These are phyloP conservation scores for Rhodotorula kratochvilovae DNA, from an alignment of 768 basidiomycete species.

Conservation along the genomic window DNA sequence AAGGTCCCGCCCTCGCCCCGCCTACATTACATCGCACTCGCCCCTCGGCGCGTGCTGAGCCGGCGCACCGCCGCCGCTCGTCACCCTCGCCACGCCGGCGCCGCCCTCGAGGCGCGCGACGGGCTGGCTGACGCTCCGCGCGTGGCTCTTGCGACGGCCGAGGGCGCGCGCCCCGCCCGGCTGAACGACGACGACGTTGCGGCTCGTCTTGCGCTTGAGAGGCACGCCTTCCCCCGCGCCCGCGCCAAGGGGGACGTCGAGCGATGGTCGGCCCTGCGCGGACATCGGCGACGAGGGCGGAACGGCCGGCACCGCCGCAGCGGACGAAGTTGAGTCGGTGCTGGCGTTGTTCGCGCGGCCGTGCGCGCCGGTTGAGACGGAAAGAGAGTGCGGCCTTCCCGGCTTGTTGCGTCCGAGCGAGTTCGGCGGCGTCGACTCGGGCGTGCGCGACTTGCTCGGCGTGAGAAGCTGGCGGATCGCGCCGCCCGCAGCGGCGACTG, in stretches of 20 bases:
- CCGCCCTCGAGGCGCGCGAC: not conserved
- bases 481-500: slow-evolving; percentile 4
- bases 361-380: not conserved
- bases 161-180: slow-evolving; percentile 6
- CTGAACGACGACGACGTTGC: slow-evolving; percentile 7
- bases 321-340: not conserved
- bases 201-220: slow-evolving; percentile 7
- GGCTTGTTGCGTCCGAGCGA: not conserved
- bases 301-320: not conserved
- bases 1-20: not conserved
- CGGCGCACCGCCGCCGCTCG: not conserved
- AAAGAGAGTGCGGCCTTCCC: not conserved
- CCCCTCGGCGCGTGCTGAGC: not conserved
- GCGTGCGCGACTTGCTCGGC: slow-evolving; percentile 5
- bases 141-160: slow-evolving; percentile 17
- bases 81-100: not conserved
- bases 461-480: slow-evolving; percentile 1
- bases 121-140: slow-evolving; percentile 12
- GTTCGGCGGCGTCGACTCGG: slow-evolving; percentile 3
- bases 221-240: not conserved
- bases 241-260: not conserved
- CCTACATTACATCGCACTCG: not conserved
- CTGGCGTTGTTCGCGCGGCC: not conserved
- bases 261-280: not conserved
- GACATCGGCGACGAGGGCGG: not conserved